These are phyloP conservation scores for Mycena belliarum DNA, from an alignment of 768 basidiomycete genomes.

Conservation along the genomic window DNA sequence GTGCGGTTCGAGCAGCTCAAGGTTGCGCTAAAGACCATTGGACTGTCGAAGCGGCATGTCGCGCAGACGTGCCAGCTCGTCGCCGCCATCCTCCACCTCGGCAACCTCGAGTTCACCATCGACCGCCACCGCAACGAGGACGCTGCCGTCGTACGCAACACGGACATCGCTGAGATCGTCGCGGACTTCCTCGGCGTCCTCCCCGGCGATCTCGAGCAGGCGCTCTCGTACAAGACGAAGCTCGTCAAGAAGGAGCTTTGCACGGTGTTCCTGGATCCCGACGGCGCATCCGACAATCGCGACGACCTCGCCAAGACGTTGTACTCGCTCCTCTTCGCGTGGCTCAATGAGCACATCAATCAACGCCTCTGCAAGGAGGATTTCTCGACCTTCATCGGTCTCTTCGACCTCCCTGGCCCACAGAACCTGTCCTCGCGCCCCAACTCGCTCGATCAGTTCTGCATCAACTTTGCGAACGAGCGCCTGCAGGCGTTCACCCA, in stretches of 20 bases:
- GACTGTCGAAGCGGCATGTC: slow-evolving; percentile 91
- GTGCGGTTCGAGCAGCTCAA: slow-evolving; percentile 92
- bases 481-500: slow-evolving; percentile 84
- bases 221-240: slow-evolving; percentile 89
- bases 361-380: slow-evolving; percentile 93
- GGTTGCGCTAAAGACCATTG: slow-evolving; percentile 88
- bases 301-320: slow-evolving; percentile 94
- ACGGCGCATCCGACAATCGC: slow-evolving; percentile 89
- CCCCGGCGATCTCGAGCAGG: slow-evolving; percentile 67
- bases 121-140: slow-evolving; percentile 87
- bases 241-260: slow-evolving; percentile 96
- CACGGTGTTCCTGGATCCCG: slow-evolving; percentile 93
- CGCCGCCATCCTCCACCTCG: slow-evolving; percentile 94
- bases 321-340: slow-evolving; percentile 92
- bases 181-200: slow-evolving; percentile 91
- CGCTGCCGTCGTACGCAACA: slow-evolving; percentile 88
- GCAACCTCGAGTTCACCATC: slow-evolving; percentile 89
- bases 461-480: slow-evolving; percentile 96
- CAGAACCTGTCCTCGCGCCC: slow-evolving; percentile 86
- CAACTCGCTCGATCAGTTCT: slow-evolving; percentile 96
- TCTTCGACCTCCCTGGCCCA: slow-evolving; percentile 92
- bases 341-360: slow-evolving; percentile 96
- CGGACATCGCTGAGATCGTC: slow-evolving; percentile 77
- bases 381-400: slow-evolving; percentile 87
- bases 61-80: slow-evolving; percentile 94